Base-by-base conservation (phyloP, 352 stramenopile genomes). In the Phytophthora pisi region DNA sequence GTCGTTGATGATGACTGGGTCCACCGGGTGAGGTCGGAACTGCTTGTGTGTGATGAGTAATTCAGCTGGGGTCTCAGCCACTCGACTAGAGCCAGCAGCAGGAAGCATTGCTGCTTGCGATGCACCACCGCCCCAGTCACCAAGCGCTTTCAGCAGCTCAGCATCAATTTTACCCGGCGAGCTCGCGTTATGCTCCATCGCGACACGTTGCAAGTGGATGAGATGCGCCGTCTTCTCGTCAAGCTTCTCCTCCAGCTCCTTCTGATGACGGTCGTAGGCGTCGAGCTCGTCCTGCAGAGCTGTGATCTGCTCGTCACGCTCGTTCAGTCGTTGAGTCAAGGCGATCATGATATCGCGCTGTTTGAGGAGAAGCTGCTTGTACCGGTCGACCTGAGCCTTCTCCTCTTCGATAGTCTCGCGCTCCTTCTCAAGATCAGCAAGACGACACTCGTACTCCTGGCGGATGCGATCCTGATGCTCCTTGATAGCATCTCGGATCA, bases 281-380 rank as follows among this genome's bases (percentile, higher is more conserved):
- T 98, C 96, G 11, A 98, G 67, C 61, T 98, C 95, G 67, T 98
- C 95, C 57, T 98, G 93, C 0, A 98, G 69, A n/a, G 91, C 91
- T 1, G 95, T 93, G 60, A 98, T 98, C 78, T 98, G 94, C 58
- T 98, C 96, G 63, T 98, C 96, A 8, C 96, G 89, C 57, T 98
- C 94, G 58, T 98, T 98, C 15, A 98, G 70, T 0, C 96, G 78
- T 69, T 98, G 95, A 16, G 96, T 98, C 28, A 98, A 77, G 9
- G 94, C 95, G 50, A 98, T 98, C 94, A 98, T 98, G 40, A 98
- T 98, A 68, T 98, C 96, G 3, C 95, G 83, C 70, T 98, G 95
- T 75, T 98, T 98, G 50, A 98, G 81, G n/a, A 98, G 76, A 15
- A 98, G 72, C 56, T 98, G 93, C 70, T 98, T 98, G 81, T 98